Evolutionary conservation across 805 yeast species (phyloP).

Genomic region (Pichia membranifaciens): DNA sequence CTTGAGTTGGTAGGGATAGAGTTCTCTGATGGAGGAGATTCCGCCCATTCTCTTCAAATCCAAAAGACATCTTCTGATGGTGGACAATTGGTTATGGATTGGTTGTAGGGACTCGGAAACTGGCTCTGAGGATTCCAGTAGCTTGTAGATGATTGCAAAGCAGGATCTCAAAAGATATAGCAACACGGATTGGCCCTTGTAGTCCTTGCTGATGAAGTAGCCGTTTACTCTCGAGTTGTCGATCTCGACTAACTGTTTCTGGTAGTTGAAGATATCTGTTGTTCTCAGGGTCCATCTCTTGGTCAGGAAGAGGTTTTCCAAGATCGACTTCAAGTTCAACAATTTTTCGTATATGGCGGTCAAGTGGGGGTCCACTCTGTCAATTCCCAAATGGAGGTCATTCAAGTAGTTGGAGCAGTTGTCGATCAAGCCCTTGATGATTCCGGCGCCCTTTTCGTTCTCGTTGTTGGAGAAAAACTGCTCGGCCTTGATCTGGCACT

Average conservation of each 20-base stretch:
- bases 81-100: slow-evolving; percentile 85
- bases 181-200: slow-evolving; percentile 55
- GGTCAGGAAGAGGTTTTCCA: slow-evolving; percentile 81
- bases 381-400: slow-evolving; percentile 52
- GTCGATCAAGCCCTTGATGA: slow-evolving; percentile 70
- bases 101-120: slow-evolving; percentile 92
- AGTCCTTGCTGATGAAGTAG: slow-evolving; percentile 36
- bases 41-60: slow-evolving; percentile 95
- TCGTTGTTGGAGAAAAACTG: slow-evolving; percentile 15
- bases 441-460: slow-evolving; percentile 35
- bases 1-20: slow-evolving; percentile 94
- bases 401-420: slow-evolving; percentile 72
- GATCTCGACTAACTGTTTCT: slow-evolving; percentile 63
- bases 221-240: slow-evolving; percentile 69
- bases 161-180: slow-evolving; percentile 83
- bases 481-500: slow-evolving; percentile 24
- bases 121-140: slow-evolving; percentile 89
- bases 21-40: slow-evolving; percentile 75
- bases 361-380: slow-evolving; percentile 44
- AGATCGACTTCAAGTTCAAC: slow-evolving; percentile 57
- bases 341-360: slow-evolving; percentile 58
- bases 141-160: slow-evolving; percentile 82
- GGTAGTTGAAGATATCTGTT: slow-evolving; percentile 85
- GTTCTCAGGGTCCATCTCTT: slow-evolving; percentile 97
- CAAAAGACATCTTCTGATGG: slow-evolving; percentile 82